Evolutionary conservation across 148 eudicot species (phyloP).

Genomic region (Hydrangea macrophylla): DNA sequence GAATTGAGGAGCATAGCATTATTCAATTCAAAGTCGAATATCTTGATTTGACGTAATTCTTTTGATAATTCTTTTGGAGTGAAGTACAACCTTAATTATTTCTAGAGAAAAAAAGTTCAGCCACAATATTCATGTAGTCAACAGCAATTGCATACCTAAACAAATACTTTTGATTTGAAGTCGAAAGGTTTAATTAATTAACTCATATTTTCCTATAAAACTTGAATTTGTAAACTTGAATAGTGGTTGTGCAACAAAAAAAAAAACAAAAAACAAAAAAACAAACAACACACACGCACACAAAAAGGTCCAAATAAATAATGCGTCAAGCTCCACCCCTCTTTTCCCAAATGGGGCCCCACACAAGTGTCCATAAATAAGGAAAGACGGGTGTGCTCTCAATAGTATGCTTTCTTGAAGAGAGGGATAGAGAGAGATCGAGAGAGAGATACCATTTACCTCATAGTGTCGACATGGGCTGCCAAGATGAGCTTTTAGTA

Average conservation of each 20-base stretch:
- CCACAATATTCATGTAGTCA: no score
- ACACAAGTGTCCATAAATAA: conserved; percentile 32
- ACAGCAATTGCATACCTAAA: neutral
- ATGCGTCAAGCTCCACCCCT: conserved; percentile 6
- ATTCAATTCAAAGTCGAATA: no score
- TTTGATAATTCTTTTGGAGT: no score
- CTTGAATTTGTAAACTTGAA: neutral
- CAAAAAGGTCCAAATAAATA: neutral
- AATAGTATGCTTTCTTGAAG: neutral
- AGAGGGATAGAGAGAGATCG: no score
- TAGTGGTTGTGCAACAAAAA: neutral
- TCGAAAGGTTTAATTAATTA: neutral
- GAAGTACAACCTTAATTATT: no score
- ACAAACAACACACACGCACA: neutral
- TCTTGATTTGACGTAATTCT: no score
- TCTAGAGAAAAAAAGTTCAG: no score
- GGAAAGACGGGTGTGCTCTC: neutral
- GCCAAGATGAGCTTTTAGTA: conserved; percentile 41
- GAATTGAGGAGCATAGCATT: no score
- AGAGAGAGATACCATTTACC: conserved; percentile 1
- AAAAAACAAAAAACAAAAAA: neutral
- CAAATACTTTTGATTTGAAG: neutral
- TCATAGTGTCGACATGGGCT: conserved; percentile 53
- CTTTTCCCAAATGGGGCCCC: conserved; percentile 10
- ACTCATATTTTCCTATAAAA: no score